Evolutionary conservation across 2,329 filamentous ascomycete genomes (phyloP), one percentile per base, ranked within the genome.

Genomic region (Arthrobotrys sphaeroides): DNA sequence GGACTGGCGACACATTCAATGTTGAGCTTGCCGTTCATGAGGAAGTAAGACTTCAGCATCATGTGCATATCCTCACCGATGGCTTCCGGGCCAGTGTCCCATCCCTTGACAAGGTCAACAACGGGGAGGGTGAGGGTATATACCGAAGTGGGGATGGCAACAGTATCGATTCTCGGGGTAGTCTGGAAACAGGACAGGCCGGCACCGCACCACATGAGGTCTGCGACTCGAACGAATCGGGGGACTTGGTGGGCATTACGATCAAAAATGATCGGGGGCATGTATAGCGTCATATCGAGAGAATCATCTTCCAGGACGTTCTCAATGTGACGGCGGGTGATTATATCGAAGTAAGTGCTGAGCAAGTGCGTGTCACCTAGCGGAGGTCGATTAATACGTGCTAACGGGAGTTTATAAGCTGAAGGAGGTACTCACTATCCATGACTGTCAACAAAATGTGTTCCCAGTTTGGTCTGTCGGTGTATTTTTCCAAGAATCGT

Each of bases 51-150:
- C 84, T 92, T 92, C 77, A 92, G 85, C 80, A 90, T 90, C 90
- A 92, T 92, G 83, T 92, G 90, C 80, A 92, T 82, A 80, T 92
- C 90, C 82, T 92, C 90, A 45, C 90, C 90, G 78, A 92, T 92
- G 18, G 90, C 90, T 75, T 91, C 90, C 0, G 87, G 85, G 60
- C 88, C 89, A 64, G 87, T 87, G 80, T 92, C 90, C 90, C 90
- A 92, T 24, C 90, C 90, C 7, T 89, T 89, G 28, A 91, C 90
- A 26, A 87, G 85, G 78, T 91, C 89, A 42, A 90, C 87, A 13
- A 92, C 83, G 49, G 87, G 85, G 42, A 92, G 85, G 0, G 90
- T 88, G 0, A 92, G 81, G 3, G 90, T 91, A 80, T 92, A 92
- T 33, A 92, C 90, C 0, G 90, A 92, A 0, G 90, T 92, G 1